Evolutionary conservation across 441 rosid species (phyloP).

Genomic region (Adansonia madagascariensis): DNA sequence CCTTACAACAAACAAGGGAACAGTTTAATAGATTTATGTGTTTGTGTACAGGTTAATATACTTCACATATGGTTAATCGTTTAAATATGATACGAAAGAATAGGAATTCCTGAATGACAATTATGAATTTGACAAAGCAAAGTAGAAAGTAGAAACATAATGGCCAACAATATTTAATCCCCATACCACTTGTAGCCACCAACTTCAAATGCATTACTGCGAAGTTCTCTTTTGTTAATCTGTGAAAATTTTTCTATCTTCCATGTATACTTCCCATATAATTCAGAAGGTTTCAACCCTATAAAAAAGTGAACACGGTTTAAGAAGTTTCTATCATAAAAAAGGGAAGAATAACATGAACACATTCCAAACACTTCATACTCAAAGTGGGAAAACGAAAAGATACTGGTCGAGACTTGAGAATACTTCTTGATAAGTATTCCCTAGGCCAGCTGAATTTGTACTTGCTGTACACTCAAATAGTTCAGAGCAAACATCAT

Average conservation of each 20-base stretch:
- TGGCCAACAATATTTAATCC: constrained; percentile 27
- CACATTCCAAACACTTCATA: background rate
- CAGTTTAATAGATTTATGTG: background rate
- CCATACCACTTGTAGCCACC: constrained; percentile 93
- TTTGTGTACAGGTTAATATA: background rate
- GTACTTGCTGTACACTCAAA: background rate
- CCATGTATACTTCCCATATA: constrained; percentile 85
- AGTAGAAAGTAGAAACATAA: constrained; percentile 8
- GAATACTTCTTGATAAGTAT: background rate
- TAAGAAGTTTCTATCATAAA: constrained; percentile 17
- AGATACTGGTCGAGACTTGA: background rate
- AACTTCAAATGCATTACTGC: constrained; percentile 77
- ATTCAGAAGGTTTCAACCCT: constrained; percentile 80
- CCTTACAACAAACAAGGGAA: background rate
- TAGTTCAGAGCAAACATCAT: background rate
- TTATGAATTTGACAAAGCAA: constrained; percentile 16
- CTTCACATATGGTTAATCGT: background rate
- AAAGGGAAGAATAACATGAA: background rate
- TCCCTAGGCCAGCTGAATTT: background rate
- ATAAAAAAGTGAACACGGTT: constrained; percentile 29
- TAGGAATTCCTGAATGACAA: background rate
- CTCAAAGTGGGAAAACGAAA: background rate
- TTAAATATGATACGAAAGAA: background rate
- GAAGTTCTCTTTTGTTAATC: constrained; percentile 76
- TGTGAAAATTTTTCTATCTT: constrained; percentile 86